phyloP scores from a whole-genome alignment of 2,329 filamentous ascomycete species.

The Neopestalotiopsis rosae region DNA sequence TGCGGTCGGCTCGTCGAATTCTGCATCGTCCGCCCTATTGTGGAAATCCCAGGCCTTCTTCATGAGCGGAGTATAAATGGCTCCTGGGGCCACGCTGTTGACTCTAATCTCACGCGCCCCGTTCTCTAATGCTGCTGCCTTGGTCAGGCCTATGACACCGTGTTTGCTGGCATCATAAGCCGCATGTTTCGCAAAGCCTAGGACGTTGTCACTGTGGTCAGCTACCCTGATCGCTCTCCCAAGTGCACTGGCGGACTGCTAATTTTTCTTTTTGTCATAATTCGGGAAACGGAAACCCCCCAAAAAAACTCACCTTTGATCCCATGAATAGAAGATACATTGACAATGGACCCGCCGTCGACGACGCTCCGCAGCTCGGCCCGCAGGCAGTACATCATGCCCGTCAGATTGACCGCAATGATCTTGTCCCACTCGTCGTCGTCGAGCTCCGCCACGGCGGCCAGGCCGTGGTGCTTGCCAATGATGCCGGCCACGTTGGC shows the following conservation, averaged over 20 bases:
- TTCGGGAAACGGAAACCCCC: neutral
- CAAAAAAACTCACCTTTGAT: constrained; percentile 41
- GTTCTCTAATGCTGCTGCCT: constrained; percentile 41
- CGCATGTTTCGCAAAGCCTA: constrained; percentile 45
- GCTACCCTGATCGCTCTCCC: too few species aligned
- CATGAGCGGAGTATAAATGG: constrained; percentile 57
- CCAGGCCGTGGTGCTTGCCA: constrained; percentile 47
- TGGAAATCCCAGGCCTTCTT: constrained; percentile 45
- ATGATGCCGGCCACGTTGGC: constrained; percentile 60
- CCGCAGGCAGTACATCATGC: constrained; percentile 57
- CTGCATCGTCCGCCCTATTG: constrained; percentile 41
- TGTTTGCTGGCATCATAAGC: constrained; percentile 45
- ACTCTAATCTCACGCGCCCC: constrained; percentile 49
- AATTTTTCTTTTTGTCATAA: neutral
- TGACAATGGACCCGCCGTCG: constrained; percentile 63
- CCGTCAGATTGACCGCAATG: constrained; percentile 53
- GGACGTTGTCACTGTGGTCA: too few species aligned
- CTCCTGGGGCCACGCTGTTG: constrained; percentile 54
- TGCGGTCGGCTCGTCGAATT: constrained; percentile 48
- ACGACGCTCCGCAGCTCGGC: constrained; percentile 50
- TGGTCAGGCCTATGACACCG: constrained; percentile 44
- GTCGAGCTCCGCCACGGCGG: constrained; percentile 47
- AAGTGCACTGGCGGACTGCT: too few species aligned
- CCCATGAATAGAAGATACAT: constrained; percentile 59
- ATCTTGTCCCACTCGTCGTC: constrained; percentile 55